Conservation (phyloP, 495 filamentous ascomycete species). For the Evernia prunastri region DNA sequence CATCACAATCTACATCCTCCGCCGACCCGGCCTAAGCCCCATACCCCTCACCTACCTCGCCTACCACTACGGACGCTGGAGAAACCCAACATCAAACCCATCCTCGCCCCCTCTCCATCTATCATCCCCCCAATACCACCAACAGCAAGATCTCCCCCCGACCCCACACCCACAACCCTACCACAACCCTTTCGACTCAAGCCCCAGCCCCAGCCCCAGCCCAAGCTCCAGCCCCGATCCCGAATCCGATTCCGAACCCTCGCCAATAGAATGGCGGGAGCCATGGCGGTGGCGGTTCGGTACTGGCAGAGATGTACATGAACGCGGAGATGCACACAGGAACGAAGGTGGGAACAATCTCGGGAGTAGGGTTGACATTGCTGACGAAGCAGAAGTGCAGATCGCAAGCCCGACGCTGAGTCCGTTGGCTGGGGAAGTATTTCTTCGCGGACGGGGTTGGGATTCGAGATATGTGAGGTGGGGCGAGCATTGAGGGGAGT, state of each 20-base stretch:
- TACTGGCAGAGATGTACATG: too few relatives aligned
- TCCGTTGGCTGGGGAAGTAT: conserved; percentile 7
- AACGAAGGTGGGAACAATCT: not conserved
- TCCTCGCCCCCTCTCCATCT: not conserved
- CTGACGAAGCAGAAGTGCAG: not conserved
- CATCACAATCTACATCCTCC: not conserved
- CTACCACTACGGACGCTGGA: not conserved
- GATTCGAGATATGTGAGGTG: not conserved
- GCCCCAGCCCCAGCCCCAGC: not conserved
- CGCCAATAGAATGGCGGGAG: not conserved
- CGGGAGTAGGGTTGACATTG: not conserved
- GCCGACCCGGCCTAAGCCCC: not conserved
- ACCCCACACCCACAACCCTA: not conserved
- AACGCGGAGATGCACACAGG: too few relatives aligned
- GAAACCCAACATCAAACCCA: not conserved
- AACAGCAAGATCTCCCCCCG: not conserved
- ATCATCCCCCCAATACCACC: not conserved
- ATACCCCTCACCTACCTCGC: not conserved
- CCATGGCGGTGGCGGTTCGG: not conserved
- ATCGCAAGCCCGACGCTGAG: not conserved
- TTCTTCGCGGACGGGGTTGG: conserved; percentile 13
- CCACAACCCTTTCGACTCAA: not conserved
- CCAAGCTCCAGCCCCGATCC: not conserved
- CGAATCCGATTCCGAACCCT: too few relatives aligned
- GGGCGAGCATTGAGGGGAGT: too few relatives aligned